Evolutionary conservation across 805 yeast genomes (phyloP).

Genomic region (Ogataea sp.): DNA sequence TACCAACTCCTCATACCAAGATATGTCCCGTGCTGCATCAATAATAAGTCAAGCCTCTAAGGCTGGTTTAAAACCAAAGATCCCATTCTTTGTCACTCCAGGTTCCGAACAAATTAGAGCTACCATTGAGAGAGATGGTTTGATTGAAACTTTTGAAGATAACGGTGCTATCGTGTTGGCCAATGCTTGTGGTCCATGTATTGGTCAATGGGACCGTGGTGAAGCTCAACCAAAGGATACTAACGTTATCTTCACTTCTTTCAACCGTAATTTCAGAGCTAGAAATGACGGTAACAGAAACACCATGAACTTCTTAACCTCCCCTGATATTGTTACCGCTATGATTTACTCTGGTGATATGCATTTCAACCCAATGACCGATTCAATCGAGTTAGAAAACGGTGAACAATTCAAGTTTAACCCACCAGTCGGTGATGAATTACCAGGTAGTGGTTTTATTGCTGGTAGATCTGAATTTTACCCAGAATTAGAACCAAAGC

Average conservation of each 20-base stretch:
- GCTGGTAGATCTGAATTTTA: conserved; percentile 61
- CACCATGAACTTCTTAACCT: conserved; percentile 94
- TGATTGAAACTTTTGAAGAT: conserved; percentile 77
- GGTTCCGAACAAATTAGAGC: conserved; percentile 99
- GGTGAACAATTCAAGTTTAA: conserved; percentile 86
- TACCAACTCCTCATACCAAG: conserved; percentile 98
- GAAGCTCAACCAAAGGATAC: conserved; percentile 85
- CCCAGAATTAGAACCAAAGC: conserved; percentile 48
- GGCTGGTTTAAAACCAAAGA: conserved; percentile 87
- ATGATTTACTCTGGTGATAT: conserved; percentile 94
- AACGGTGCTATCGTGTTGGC: conserved; percentile 94
- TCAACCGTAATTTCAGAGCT: conserved; percentile 96
- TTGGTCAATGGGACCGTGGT: conserved; percentile 96
- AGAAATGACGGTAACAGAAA: conserved; percentile 98
- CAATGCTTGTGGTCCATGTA: conserved; percentile 99
- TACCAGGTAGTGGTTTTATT: conserved; percentile 86
- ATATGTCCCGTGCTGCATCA: conserved; percentile 94
- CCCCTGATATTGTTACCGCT: conserved; percentile 95
- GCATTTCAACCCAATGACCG: conserved; percentile 93
- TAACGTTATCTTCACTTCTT: conserved; percentile 94
- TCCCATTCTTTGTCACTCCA: conserved; percentile 90
- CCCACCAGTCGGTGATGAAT: conserved; percentile 86
- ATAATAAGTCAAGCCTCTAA: conserved; percentile 84
- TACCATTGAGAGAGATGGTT: conserved; percentile 94
- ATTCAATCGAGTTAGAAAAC: conserved; percentile 75